phyloP scores from a whole-genome alignment of 129 eudicot species.

The Centrapalus pauciflorus region DNA sequence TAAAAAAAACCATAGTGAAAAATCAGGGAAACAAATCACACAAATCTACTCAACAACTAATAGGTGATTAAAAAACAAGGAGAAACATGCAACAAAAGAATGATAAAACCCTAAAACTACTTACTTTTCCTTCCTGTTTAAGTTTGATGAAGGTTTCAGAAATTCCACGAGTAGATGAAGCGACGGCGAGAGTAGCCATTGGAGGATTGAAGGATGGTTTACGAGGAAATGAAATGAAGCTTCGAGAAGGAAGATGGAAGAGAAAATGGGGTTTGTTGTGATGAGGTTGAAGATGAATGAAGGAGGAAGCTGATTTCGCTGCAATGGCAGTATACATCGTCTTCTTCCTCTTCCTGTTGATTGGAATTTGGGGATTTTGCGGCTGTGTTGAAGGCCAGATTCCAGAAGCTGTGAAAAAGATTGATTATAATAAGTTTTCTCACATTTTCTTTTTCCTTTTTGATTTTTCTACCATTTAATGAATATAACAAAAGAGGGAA shows the following conservation, averaged over 20 bases:
- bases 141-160: conserved; percentile 73
- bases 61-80: neutral
- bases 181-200: conserved; percentile 55
- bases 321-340: conserved; percentile 24
- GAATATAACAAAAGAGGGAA: no score
- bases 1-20: neutral
- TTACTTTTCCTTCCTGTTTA: conserved; percentile 67
- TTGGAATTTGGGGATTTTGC: neutral
- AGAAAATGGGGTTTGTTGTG: conserved; percentile 12
- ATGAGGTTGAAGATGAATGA: conserved; percentile 28
- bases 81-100: neutral
- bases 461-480: no score
- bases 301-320: conserved; percentile 32
- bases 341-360: neutral
- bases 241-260: conserved; percentile 7
- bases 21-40: neutral
- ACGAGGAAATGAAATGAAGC: neutral
- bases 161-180: conserved; percentile 45
- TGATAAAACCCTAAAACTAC: neutral
- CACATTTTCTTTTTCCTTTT: no score
- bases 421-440: no score
- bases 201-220: conserved; percentile 23
- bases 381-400: neutral
- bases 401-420: no score
- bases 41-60: neutral